These are phyloP conservation scores for Asclepias syriaca DNA, from an alignment of 257 asterid genomes.

Conservation along the genomic window DNA sequence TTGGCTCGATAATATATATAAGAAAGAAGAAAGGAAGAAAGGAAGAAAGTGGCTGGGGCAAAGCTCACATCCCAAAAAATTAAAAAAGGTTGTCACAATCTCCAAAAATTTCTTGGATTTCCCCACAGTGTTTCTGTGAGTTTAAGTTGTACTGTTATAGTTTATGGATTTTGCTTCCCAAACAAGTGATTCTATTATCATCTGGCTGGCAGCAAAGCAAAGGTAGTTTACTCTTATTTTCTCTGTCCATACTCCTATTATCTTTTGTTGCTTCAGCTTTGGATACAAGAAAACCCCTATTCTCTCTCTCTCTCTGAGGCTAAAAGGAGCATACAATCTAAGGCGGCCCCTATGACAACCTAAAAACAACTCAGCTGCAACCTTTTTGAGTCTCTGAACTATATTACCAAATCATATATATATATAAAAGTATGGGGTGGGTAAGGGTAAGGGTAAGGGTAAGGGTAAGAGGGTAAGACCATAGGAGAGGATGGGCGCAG, in stretches of 20 bases:
- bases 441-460: too few species aligned
- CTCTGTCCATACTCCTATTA: constrained; percentile 4
- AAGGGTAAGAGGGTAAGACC: too few species aligned
- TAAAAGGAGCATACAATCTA: not conserved
- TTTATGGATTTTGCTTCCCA: not conserved
- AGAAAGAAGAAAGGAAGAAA: not conserved
- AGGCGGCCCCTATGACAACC: constrained; percentile 7
- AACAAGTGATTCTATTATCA: constrained; percentile 12
- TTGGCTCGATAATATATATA: not conserved
- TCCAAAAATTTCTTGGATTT: constrained; percentile 5
- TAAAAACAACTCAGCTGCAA: constrained; percentile 12
- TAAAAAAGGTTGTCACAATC: not conserved
- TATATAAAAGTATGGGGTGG: not conserved
- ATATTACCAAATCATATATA: constrained; percentile 18
- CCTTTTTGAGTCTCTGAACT: constrained; percentile 19
- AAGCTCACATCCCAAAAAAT: not conserved
- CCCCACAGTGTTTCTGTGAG: not conserved
- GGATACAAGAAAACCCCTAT: constrained; percentile 1
- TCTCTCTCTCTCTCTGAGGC: not conserved
- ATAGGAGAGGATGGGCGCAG: constrained; percentile 3
- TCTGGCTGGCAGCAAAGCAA: not conserved
- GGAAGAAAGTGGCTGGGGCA: constrained; percentile 7
- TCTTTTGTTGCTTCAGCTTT: constrained; percentile 7
- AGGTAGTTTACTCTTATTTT: not conserved
- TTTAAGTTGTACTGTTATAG: not conserved